Evolutionary conservation across 306 rosid species (phyloP).

Genomic region (Fagus sylvatica): DNA sequence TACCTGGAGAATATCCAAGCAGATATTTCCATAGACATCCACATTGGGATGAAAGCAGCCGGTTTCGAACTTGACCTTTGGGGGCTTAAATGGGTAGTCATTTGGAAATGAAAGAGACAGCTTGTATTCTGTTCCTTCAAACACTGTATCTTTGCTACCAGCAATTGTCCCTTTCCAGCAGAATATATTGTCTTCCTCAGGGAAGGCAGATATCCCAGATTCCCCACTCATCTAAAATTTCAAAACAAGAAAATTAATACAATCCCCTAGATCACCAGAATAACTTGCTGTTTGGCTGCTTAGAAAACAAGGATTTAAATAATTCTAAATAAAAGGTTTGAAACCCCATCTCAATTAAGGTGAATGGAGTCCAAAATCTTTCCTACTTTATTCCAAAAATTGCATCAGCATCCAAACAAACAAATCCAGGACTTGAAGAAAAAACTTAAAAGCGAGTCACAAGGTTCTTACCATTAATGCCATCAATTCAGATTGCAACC

Average conservation of each 20-base stretch:
- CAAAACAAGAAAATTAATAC: not conserved
- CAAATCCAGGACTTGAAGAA: not conserved
- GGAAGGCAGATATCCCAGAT: conserved; percentile 86
- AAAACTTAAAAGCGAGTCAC: too few species aligned
- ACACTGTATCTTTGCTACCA: conserved; percentile 93
- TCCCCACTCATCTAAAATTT: conserved; percentile 85
- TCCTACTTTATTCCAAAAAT: too few species aligned
- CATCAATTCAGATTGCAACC: conserved; percentile 96
- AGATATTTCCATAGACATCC: conserved; percentile 77
- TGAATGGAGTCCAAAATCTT: too few species aligned
- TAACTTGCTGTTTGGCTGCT: not conserved
- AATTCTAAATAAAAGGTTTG: not conserved
- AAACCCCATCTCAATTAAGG: not conserved
- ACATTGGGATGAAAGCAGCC: conserved; percentile 92
- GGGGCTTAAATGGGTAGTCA: conserved; percentile 94
- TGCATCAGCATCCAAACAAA: not conserved
- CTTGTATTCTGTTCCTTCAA: conserved; percentile 87
- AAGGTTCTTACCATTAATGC: conserved; percentile 78
- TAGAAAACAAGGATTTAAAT: not conserved
- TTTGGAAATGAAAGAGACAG: conserved; percentile 74
- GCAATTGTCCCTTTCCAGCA: conserved; percentile 95
- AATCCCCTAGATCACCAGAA: not conserved
- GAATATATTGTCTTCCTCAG: conserved; percentile 92
- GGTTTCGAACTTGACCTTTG: conserved; percentile 89
- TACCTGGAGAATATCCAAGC: conserved; percentile 99